A percentile compares a stretch with the other conserved stretches of the same genome.
These are phyloP conservation scores for Ilex asprella DNA, from an alignment of 257 asterid genomes.

Conservation along the genomic window DNA sequence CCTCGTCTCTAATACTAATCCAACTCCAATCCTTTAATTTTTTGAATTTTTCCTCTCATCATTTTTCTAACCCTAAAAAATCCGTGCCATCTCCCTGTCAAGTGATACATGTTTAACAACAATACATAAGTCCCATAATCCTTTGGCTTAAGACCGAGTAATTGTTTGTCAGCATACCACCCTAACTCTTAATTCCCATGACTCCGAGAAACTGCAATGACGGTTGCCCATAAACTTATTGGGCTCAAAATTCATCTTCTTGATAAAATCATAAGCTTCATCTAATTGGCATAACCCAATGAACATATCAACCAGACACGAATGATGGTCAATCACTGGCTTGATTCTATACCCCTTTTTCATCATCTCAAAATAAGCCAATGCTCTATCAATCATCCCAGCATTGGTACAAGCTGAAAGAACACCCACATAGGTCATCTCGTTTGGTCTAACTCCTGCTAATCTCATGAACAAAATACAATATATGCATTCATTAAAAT, in stretches of 20 bases:
- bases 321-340: conserved; percentile 79
- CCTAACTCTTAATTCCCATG: conserved; percentile 64
- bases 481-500: too few relatives aligned
- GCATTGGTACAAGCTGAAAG: conserved; percentile 91
- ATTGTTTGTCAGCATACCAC: conserved; percentile 63
- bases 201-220: conserved; percentile 78
- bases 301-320: conserved; percentile 71
- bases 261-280: conserved; percentile 67
- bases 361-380: conserved; percentile 70
- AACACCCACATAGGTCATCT: conserved; percentile 71
- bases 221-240: conserved; percentile 64
- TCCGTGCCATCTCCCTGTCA: conserved; percentile 66
- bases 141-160: conserved; percentile 61
- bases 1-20: conserved; percentile 64
- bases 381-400: conserved; percentile 67
- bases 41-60: conserved; percentile 54
- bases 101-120: conserved; percentile 63
- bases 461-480: conserved; percentile 38
- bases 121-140: conserved; percentile 57
- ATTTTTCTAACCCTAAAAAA: conserved; percentile 67
- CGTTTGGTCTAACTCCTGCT: conserved; percentile 76
- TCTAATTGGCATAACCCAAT: conserved; percentile 68
- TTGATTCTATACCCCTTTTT: conserved; percentile 48
- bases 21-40: conserved; percentile 71
- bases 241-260: conserved; percentile 40